Percentiles rank a stretch among this genome's conserved stretches.
Evolutionary conservation across 164 flowering plant genomes (phyloP).

Genomic region (Vitis labrusca): DNA sequence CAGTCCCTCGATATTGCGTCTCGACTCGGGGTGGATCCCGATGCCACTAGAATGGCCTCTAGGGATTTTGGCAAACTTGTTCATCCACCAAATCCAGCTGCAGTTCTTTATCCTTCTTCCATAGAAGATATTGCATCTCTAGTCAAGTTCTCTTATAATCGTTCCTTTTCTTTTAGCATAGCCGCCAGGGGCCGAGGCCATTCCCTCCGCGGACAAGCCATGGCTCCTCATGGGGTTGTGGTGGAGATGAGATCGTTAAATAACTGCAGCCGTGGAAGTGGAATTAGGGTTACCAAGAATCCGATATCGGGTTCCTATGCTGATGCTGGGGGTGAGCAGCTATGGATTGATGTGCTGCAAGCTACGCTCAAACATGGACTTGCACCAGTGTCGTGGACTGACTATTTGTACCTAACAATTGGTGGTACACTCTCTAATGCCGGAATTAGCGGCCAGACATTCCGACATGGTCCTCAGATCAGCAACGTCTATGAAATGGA

Average conservation of each 20-base stretch:
- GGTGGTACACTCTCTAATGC: slow-evolving; percentile 95
- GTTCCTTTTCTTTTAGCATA: slow-evolving; percentile 37
- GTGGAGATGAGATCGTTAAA: slow-evolving; percentile 64
- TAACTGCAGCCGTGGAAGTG: slow-evolving; percentile 1
- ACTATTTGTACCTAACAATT: slow-evolving; percentile 76
- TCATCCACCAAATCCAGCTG: slow-evolving; percentile 34
- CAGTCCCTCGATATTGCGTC: slow-evolving; percentile 27
- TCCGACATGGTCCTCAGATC: slow-evolving; percentile 87
- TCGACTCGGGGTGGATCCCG: slow-evolving; percentile 30
- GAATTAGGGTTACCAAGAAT: slow-evolving; percentile 36
- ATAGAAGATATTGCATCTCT: slow-evolving; percentile 45
- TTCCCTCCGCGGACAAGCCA: slow-evolving; percentile 74
- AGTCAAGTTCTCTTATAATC: slow-evolving; percentile 35
- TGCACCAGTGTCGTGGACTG: slow-evolving; percentile 85
- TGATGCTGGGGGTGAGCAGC: slow-evolving; percentile 74
- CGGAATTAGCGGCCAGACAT: slow-evolving; percentile 81
- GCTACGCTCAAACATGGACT: slow-evolving; percentile 58
- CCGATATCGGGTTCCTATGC: slow-evolving; percentile 26
- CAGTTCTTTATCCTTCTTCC: slow-evolving; percentile 64
- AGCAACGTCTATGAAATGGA: slow-evolving; percentile 79
- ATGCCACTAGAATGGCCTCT: slow-evolving; percentile 38
- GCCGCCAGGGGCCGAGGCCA: slow-evolving; percentile 81
- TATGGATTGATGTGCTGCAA: slow-evolving; percentile 74
- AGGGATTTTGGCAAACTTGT: slow-evolving; percentile 61
- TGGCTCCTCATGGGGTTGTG: slow-evolving; percentile 70